These are phyloP conservation scores for Rhodotorula kratochvilovae DNA, from an alignment of 768 basidiomycete genomes.

Conservation along the genomic window DNA sequence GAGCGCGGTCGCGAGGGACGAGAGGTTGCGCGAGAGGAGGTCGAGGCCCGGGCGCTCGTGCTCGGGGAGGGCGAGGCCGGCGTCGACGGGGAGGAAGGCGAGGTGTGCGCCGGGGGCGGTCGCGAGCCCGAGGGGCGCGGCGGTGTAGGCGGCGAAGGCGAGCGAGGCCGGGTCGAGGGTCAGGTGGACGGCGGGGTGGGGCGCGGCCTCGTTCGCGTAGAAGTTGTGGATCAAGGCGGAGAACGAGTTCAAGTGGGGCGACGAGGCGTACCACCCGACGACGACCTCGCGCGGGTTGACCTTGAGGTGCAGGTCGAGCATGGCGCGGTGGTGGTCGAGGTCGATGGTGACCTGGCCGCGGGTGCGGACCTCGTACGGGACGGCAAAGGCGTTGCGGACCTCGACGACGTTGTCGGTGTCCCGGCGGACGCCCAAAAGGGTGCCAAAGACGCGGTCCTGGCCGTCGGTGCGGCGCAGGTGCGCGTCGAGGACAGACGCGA, in stretches of 20 bases:
- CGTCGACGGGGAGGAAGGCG: slow-evolving; percentile 88
- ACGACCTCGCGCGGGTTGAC: slow-evolving; percentile 81
- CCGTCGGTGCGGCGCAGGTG: slow-evolving; percentile 78
- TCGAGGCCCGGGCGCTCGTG: slow-evolving; percentile 78
- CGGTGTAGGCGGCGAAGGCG: slow-evolving; percentile 74
- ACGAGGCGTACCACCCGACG: slow-evolving; percentile 96
- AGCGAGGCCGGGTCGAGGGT: slow-evolving; percentile 80
- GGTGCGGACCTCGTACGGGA: slow-evolving; percentile 62
- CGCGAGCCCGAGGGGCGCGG: slow-evolving; percentile 85
- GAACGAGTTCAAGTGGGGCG: slow-evolving; percentile 83
- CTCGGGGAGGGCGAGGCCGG: slow-evolving; percentile 73
- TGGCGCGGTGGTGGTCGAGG: slow-evolving; percentile 88
- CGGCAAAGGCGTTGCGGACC: slow-evolving; percentile 79
- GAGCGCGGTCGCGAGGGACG: slow-evolving; percentile 6
- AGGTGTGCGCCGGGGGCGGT: slow-evolving; percentile 69
- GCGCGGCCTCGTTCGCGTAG: slow-evolving; percentile 84
- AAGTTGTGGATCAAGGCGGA: slow-evolving; percentile 97
- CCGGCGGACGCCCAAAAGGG: slow-evolving; percentile 77
- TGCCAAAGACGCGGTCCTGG: slow-evolving; percentile 89
- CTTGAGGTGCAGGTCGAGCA: slow-evolving; percentile 84
- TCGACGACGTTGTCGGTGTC: slow-evolving; percentile 60
- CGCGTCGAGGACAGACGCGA: slow-evolving; percentile 94
- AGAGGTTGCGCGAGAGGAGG: slow-evolving; percentile 45
- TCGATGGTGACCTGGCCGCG: slow-evolving; percentile 91
- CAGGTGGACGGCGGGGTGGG: slow-evolving; percentile 83